Base-by-base conservation (phyloP, 2,329 filamentous ascomycete species). In the Talaromyces sp. region DNA sequence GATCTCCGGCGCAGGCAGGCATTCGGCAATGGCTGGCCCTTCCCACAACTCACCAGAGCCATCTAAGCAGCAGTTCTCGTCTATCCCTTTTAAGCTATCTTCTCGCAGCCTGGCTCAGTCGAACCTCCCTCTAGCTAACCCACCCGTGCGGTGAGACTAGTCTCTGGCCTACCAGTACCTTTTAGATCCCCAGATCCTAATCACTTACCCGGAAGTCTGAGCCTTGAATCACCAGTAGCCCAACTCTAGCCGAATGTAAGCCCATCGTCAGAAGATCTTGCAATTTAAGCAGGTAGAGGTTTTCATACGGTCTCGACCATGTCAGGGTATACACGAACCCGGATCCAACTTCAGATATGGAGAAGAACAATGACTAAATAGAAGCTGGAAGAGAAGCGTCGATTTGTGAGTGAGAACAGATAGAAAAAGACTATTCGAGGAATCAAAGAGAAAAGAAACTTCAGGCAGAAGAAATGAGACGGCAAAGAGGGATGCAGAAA, bases 161-260 rank as follows among this genome's bases (percentile, higher is more conserved):
- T 65, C 50, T 61, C 63, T n/a, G 56, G 47, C 19, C 63, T 58
- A 17, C 37, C 43, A 10, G 22, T 11, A 27, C 37, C 33, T 17
- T 25, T 19, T 15, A 11, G 25, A 11, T 47, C 37, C 17, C 11
- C 27, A 25, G 50, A 41, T 17, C 25, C 58, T 27, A 19, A 63
- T 58, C 25, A n/a, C 15, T 50, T 50, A 13, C 19, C 33, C 3
- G 61, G 50, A 17, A 33, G 61, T 33, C 19, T 63, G 27, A 52
- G 50, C 6, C 39, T 63, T 10, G 61, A 52, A 19, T 63, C 7
- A 63, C 61, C n/a, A 31, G 47, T 17, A 63, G 52, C 39, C 61
- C 61, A 27, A n/a, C 13, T 9, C 37, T 39, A 8, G 17, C 8
- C 52, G 49, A 43, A 19, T n/a, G 15, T 9, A 10, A 33, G 4